Evolutionary conservation across 306 rosid species (phyloP).

Genomic region (Gastrolobium bilobum): DNA sequence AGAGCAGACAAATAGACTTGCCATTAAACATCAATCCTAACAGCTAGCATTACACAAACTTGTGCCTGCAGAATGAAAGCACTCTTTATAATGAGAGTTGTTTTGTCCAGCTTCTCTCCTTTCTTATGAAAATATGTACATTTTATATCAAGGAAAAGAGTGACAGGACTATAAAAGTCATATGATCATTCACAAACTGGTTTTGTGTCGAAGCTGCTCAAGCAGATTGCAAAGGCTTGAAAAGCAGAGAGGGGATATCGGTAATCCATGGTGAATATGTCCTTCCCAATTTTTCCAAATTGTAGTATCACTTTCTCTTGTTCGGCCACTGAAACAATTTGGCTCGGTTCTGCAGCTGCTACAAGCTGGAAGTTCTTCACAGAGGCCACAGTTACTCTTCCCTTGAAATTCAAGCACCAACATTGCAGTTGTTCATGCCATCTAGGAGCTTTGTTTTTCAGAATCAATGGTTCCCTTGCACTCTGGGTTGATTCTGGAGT

Average conservation of each 20-base stretch:
- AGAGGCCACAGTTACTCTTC: constrained; percentile 93
- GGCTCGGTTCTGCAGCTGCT: constrained; percentile 75
- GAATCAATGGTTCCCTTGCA: constrained; percentile 63
- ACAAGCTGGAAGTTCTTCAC: constrained; percentile 98
- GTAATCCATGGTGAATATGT: constrained; percentile 97
- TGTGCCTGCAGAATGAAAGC: constrained; percentile 47
- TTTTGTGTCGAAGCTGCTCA: constrained; percentile 97
- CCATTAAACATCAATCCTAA: constrained; percentile 53
- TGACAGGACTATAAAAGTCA: constrained; percentile 33
- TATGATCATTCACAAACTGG: constrained; percentile 89
- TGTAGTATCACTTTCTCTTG: constrained; percentile 90
- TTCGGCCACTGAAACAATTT: constrained; percentile 70
- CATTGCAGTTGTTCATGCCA: constrained; percentile 98
- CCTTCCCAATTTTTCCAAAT: constrained; percentile 95
- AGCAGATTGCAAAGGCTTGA: constrained; percentile 95
- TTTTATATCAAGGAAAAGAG: constrained; percentile 48
- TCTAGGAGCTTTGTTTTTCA: constrained; percentile 91
- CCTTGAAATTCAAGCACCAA: constrained; percentile 98
- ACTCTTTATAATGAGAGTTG: constrained; percentile 44
- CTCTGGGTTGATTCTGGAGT: constrained; percentile 40
- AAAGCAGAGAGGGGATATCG: constrained; percentile 95
- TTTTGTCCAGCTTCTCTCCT: constrained; percentile 47
- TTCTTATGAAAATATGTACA: constrained; percentile 61
- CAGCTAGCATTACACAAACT: constrained; percentile 51
- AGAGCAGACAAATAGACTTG: constrained; percentile 43